Evolutionary conservation across 306 rosid species (phyloP).

Genomic region (Echinosophora koreensis): DNA sequence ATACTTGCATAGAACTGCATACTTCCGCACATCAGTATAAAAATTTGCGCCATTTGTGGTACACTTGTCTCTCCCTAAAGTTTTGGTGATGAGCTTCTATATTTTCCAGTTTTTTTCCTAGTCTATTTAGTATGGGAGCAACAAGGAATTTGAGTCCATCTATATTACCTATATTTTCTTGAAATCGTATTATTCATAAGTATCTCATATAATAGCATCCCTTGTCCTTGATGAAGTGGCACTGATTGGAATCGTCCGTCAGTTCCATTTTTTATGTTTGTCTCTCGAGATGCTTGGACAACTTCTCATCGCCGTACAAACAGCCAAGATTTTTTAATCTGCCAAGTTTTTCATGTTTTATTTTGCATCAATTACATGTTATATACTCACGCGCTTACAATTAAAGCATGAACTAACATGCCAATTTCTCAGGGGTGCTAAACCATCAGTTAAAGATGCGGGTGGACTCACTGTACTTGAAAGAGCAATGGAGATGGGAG

Average conservation of each 20-base stretch:
- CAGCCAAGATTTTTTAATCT: not conserved
- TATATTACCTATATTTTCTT: not conserved
- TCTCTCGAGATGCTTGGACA: not conserved
- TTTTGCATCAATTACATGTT: constrained; percentile 10
- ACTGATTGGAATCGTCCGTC: not conserved
- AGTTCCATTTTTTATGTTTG: not conserved
- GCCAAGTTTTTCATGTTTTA: not conserved
- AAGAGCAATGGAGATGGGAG: constrained; percentile 98
- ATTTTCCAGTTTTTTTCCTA: no score
- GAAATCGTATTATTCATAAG: not conserved
- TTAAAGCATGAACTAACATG: constrained; percentile 48
- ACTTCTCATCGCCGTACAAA: not conserved
- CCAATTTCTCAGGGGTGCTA: constrained; percentile 73
- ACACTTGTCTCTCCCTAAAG: not conserved
- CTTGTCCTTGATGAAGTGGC: not conserved
- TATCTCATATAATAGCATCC: not conserved
- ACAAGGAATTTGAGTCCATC: not conserved
- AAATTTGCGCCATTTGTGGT: not conserved
- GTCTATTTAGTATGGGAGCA: not conserved
- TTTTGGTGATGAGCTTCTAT: not conserved
- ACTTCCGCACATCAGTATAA: not conserved
- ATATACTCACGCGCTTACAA: not conserved
- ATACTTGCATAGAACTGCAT: not conserved
- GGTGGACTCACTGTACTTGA: constrained; percentile 83
- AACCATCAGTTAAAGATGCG: constrained; percentile 78